These are phyloP conservation scores for Ganoderma sinense DNA, from an alignment of 1,284 basidiomycete species.

Conservation along the genomic window DNA sequence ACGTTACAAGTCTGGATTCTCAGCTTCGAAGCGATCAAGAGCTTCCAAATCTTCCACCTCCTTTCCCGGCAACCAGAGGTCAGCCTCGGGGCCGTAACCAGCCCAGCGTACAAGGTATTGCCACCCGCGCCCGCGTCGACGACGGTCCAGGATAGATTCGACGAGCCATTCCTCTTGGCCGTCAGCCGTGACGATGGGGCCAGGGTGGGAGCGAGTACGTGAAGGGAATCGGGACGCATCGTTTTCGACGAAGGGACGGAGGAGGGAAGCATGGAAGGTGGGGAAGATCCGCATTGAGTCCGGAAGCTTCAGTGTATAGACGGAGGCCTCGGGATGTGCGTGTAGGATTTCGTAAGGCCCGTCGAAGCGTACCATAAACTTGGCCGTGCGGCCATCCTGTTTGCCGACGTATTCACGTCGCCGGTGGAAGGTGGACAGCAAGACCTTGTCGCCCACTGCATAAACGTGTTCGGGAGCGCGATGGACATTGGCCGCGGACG, in stretches of 20 bases:
- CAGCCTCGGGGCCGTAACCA: too few species aligned
- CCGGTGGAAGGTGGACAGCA: constrained; percentile 38
- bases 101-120: too few species aligned
- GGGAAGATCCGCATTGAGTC: constrained; percentile 34
- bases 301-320: constrained; percentile 36
- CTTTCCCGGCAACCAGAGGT: too few species aligned
- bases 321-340: constrained; percentile 28
- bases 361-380: constrained; percentile 44
- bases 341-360: constrained; percentile 40
- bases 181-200: too few species aligned
- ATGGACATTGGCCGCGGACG: background rate
- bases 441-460: constrained; percentile 38
- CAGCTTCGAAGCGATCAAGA: too few species aligned
- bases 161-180: too few species aligned
- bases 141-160: too few species aligned
- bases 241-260: constrained; percentile 3
- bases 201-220: too few species aligned
- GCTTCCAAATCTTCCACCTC: too few species aligned
- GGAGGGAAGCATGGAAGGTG: constrained; percentile 27
- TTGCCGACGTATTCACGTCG: constrained; percentile 35
- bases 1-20: too few species aligned
- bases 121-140: too few species aligned
- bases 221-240: too few species aligned
- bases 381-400: constrained; percentile 39
- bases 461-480: background rate